phyloP scores from a whole-genome alignment of 306 rosid genomes.

The Acacia confusa region DNA sequence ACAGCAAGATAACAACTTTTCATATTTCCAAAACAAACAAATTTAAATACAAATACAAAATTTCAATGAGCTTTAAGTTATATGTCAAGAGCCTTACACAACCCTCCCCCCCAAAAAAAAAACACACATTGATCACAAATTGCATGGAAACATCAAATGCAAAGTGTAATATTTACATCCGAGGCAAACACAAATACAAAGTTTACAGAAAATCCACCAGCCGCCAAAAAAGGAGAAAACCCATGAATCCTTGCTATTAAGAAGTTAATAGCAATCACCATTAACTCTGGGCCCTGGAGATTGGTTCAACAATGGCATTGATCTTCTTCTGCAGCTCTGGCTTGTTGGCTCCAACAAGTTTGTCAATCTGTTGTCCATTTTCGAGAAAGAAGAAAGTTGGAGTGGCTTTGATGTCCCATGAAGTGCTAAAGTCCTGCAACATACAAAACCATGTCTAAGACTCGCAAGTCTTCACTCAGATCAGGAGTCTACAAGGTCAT shows the following conservation, averaged over 20 bases:
- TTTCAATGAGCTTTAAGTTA: not conserved
- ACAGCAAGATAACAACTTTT: conserved; percentile 29
- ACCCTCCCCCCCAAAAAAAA: not conserved
- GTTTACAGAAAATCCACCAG: conserved; percentile 21
- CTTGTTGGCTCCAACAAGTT: conserved; percentile 97
- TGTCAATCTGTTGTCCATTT: conserved; percentile 84
- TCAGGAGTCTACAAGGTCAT: not conserved
- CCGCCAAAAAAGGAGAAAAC: not conserved
- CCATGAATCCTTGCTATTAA: conserved; percentile 1
- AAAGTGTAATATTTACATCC: conserved; percentile 32
- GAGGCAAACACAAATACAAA: conserved; percentile 14
- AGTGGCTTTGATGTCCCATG: conserved; percentile 98
- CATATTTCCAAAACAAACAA: conserved; percentile 32
- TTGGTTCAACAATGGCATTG: conserved; percentile 55
- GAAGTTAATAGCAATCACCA: conserved; percentile 32
- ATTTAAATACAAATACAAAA: conserved; percentile 15
- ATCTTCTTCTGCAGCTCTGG: conserved; percentile 83
- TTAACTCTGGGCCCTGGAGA: not conserved
- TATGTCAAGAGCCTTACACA: not conserved
- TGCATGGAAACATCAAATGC: conserved; percentile 10
- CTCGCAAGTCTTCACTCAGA: not conserved
- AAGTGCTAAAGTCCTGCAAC: conserved; percentile 84
- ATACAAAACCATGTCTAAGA: conserved; percentile 18
- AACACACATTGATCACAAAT: not conserved
- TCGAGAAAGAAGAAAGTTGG: conserved; percentile 95